Evolutionary conservation across 306 rosid genomes (phyloP), one percentile per base, ranked within the genome.

Genomic region (Echinosophora koreensis): DNA sequence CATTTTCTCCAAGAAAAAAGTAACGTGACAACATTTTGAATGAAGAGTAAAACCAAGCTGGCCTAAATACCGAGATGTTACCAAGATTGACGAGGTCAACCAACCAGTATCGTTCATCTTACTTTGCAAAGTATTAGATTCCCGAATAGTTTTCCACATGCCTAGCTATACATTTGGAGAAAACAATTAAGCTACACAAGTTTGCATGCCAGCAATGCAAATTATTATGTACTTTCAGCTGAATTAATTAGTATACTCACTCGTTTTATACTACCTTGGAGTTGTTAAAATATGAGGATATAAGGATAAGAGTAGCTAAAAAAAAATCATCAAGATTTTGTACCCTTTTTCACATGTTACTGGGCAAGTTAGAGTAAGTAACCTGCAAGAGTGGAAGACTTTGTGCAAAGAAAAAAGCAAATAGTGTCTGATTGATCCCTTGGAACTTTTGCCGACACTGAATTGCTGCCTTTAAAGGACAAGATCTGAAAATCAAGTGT

Each of bases 401-500:
- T 61, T 27, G 11, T 54, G 62, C 49, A 32, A 58, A 73, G 42
- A 30, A 65, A 66, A 80, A 37, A 49, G 63, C 74, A 60, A 79
- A 60, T 63, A 50, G 66, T 55, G 7, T 47, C 6, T 66, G 71
- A 73, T 65, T 8, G 62, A 74, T 69, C 39, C 69, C 63, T 69
- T 58, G 66, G 60, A 18, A 16, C 61, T 74, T 60, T 68, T 50
- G 46, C 61, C 16, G 62, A 69, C 77, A 69, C 61, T 60, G 28
- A 66, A 17, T 42, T 56, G 66, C 61, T 28, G 8, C 74, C 73
- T 52, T 52, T 66, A 52, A 30, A 78, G 66, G 73, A 65, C 57
- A 73, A 76, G 81, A 75, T 71, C 54, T 46, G 81, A 74, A 28
- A 67, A 77, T 73, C 57, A 63, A 44, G 65, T 34, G 62, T 37